phyloP scores from a whole-genome alignment of 345 rosid genomes.

The Hypericum androsaemum region DNA sequence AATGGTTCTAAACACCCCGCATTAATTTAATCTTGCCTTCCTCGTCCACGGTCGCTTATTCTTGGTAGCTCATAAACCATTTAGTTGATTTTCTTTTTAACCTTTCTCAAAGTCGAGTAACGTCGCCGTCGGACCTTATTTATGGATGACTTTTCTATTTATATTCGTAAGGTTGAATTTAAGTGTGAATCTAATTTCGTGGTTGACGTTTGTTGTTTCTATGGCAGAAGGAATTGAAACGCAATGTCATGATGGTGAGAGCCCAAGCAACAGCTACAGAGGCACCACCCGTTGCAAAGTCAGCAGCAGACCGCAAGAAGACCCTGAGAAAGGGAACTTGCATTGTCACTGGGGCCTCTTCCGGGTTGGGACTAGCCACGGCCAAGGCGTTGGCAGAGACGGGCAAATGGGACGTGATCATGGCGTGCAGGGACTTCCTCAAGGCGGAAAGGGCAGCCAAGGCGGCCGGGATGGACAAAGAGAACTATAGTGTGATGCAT shows the following conservation, averaged over 20 bases:
- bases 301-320: conserved; percentile 54
- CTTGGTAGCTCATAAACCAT: no score
- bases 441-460: conserved; percentile 85
- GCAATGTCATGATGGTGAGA: conserved; percentile 36
- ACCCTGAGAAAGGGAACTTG: conserved; percentile 67
- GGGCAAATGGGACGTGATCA: conserved; percentile 77
- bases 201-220: background rate
- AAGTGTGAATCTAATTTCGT: background rate
- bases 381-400: conserved; percentile 81
- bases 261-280: conserved; percentile 60
- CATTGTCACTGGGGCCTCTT: conserved; percentile 73
- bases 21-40: no score
- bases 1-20: no score
- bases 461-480: conserved; percentile 69
- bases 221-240: conserved; percentile 40
- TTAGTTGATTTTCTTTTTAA: no score
- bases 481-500: conserved; percentile 81
- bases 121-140: no score
- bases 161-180: no score
- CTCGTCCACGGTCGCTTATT: no score
- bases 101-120: no score
- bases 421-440: conserved; percentile 95
- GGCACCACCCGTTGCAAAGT: conserved; percentile 34
- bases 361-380: conserved; percentile 75
- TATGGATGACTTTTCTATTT: no score